phyloP scores from a whole-genome alignment of 2,329 filamentous ascomycete genomes.

The Aspergillus fijiensis region DNA sequence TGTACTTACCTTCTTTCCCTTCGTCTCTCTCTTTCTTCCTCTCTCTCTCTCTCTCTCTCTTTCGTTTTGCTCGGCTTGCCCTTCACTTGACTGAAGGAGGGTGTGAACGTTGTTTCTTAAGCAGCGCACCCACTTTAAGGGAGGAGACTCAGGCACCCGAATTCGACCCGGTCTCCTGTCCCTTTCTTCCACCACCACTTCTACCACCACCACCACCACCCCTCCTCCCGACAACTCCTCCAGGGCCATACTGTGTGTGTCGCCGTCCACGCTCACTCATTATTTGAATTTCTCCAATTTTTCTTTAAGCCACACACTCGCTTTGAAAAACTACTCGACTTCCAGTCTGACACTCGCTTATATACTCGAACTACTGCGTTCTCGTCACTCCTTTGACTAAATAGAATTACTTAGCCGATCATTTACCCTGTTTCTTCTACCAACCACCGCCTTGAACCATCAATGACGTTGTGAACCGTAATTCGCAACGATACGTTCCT shows the following conservation, averaged over 20 bases:
- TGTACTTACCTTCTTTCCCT: slow-evolving; percentile 1
- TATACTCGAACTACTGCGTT: slow-evolving; percentile 9
- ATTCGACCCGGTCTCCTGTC: slow-evolving; percentile 5
- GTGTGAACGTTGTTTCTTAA: slow-evolving; percentile 6
- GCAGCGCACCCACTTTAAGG: slow-evolving; percentile 4
- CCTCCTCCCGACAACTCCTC: slow-evolving; percentile 11
- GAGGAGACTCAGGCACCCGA: slow-evolving; percentile 14
- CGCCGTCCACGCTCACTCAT: slow-evolving; percentile 33
- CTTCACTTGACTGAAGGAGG: slow-evolving; percentile 4
- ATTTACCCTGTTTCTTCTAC: slow-evolving; percentile 17
- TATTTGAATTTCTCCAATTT: slow-evolving; percentile 11
- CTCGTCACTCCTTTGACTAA: slow-evolving; percentile 17
- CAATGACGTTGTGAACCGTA: slow-evolving; percentile 25
- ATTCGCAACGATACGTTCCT: slow-evolving; percentile 12
- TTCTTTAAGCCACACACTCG: slow-evolving; percentile 12
- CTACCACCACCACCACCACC: slow-evolving; percentile 4
- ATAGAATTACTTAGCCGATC: slow-evolving; percentile 17
- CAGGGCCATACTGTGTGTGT: slow-evolving; percentile 34
- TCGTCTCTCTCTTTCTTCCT: slow-evolving; percentile 8
- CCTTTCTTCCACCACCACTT: slow-evolving; percentile 6
- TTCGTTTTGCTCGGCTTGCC: slow-evolving; percentile 9
- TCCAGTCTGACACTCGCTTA: slow-evolving; percentile 16
- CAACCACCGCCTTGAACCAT: slow-evolving; percentile 12
- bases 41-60: slow-evolving; percentile 9
- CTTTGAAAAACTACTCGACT: slow-evolving; percentile 17